Conservation (phyloP, 2,329 filamentous ascomycete genomes). For the Eurotiales sp. region DNA sequence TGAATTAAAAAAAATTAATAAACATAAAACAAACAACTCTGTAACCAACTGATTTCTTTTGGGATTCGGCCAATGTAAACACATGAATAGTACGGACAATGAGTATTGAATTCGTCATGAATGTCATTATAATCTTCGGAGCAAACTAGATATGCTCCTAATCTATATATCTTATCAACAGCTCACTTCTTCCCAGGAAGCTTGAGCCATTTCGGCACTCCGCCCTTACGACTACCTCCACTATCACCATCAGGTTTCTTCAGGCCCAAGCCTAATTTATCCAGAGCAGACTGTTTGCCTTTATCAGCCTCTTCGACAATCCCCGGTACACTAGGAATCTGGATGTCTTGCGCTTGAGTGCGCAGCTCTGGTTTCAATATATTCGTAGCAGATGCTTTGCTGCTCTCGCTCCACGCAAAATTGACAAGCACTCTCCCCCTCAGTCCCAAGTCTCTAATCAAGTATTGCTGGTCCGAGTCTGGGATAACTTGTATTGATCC, state of each 20-base stretch:
- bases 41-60: neutral
- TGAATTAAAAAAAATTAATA: neutral
- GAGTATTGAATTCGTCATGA: too few species aligned
- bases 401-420: conserved; percentile 65
- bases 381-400: conserved; percentile 46
- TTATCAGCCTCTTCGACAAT: conserved; percentile 41
- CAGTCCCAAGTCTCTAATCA: conserved; percentile 73
- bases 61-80: too few species aligned
- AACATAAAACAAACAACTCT: neutral
- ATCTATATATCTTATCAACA: neutral
- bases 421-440: conserved; percentile 69
- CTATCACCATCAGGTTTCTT: conserved; percentile 33
- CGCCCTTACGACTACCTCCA: conserved; percentile 29
- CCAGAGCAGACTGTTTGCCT: conserved; percentile 14
- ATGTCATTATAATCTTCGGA: neutral
- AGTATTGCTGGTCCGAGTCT: conserved; percentile 41
- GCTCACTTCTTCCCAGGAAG: conserved; percentile 65
- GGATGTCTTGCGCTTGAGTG: conserved; percentile 62
- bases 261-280: conserved; percentile 16
- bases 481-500: conserved; percentile 28
- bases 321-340: conserved; percentile 56
- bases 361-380: conserved; percentile 61
- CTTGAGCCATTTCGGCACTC: conserved; percentile 68
- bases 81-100: too few species aligned
- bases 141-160: neutral